Base-by-base conservation (phyloP, 768 basidiomycete species). In the Suillus placidus region DNA sequence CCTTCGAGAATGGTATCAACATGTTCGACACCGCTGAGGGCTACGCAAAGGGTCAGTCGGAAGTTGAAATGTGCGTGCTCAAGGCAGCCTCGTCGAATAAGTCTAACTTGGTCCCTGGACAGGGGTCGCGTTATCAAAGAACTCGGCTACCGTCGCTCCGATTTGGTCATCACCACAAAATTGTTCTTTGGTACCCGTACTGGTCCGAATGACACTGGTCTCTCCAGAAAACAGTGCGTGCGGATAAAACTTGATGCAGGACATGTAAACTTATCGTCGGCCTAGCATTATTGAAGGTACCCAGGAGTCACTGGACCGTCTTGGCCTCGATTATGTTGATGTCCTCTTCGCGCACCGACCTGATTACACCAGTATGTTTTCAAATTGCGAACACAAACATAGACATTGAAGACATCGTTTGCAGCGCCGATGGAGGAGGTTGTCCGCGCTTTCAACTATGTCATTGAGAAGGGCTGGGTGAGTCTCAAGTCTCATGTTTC, bases 361-460 rank as follows among this genome's bases (percentile, higher is more conserved):
- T 30, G 84, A 84, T 69, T 71, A 69, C 43, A 71, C 76, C 1
- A 73, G 79, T 79, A 43, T 62, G 76, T 68, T 3, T 55, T 30
- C 2, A 9, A 43, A 26, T 63, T 42, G 51, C 62, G 32, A 35
- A 5, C 9, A 34, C 16, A 14, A 20, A 18, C 6, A 18, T 10
- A 8, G 26, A 18, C 40, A 37, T 67, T 70, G 42, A 76, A 13
- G 10, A 40, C 26, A 23, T 16, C 0, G 4, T 5, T 16, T 38
- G 49, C 54, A 79, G 80, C 77, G 30, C 80, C 82, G 3, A 80
- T 82, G 77, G 85, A 86, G 68, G 87, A 88, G 73, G 77, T 79
- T 52, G 87, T 88, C 63, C 82, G 87, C 35, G 85, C 84, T 1
- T 87, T 88, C 79, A 85, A 84, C 76, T 80, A 78, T 56, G 73